Base-by-base conservation (phyloP, 2,329 filamentous ascomycete species). In the Diaporthe humulicola region DNA sequence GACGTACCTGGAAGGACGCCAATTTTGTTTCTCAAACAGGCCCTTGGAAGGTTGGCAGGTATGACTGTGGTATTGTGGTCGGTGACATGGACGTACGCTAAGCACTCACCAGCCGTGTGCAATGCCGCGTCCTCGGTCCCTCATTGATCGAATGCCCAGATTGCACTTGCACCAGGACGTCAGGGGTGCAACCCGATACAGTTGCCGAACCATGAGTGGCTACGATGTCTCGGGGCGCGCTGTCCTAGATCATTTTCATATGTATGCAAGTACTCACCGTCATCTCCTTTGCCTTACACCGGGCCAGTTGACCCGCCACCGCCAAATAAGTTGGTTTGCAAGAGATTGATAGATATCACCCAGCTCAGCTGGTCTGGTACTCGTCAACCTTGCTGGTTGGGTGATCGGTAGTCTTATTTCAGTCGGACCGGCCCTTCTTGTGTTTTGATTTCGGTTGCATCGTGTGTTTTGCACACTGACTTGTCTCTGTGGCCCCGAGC, bases 381-480 rank as follows among this genome's bases (percentile, higher is more conserved):
- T 22, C 28, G 10, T 33, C 19, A 22, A 19, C 12, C n/a, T 28
- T 9, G 4, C 2, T 14, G 48, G 15, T n/a, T 19, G 15, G 64
- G 30, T 25, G 45, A n/a, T 25, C 17, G 60, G n/a, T 25, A 17
- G 54, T 40, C 22, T 69, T 22, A 69, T 69, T 40, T 40, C 22
- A 40, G 60, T 10, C 48, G n/a, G 33, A 69, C 28, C 45, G 64
- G 48, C 48, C 64, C 48, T 54, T 54, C n/a, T 30, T 15, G 8
- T 54, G 48, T 54, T 52, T 54, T 38, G 17, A 52, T 38, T 40
- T 52, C 25, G 45, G 48, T 69, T 50, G 48, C 48, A 69, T 69
- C 64, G 30, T 38, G 17, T 69, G 64, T 54, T 36, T 69, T 69
- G 48, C n/a, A 69, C 48, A 69, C 48, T 33, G n/a, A 69, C 45